Evolutionary conservation across 2,329 filamentous ascomycete species (phyloP).

Genomic region (Aspergillus phoenicis): DNA sequence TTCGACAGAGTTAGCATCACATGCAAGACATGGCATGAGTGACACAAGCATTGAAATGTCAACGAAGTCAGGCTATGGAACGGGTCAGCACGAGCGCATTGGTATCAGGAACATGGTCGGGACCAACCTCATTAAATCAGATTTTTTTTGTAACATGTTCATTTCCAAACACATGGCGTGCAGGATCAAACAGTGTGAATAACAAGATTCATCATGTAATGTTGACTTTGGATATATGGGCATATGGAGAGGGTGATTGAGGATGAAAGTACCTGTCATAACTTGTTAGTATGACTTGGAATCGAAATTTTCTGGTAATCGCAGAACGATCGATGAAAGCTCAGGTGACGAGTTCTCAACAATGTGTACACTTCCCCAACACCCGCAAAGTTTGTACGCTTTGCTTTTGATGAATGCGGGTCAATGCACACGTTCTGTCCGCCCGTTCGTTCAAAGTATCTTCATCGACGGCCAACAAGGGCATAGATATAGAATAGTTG

Average conservation of each 20-base stretch:
- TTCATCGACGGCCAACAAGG: slow-evolving; percentile 51
- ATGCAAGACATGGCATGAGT: slow-evolving; percentile 26
- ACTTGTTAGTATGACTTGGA: slow-evolving; percentile 25
- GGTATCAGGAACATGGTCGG: background rate
- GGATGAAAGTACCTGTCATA: slow-evolving; percentile 30
- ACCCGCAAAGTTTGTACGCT: slow-evolving; percentile 67
- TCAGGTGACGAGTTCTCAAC: slow-evolving; percentile 72
- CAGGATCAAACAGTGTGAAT: slow-evolving; percentile 72
- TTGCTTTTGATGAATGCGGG: slow-evolving; percentile 56
- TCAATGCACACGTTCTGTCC: slow-evolving; percentile 63
- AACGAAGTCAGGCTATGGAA: slow-evolving; percentile 44
- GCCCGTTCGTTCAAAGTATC: slow-evolving; percentile 69
- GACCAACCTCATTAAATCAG: slow-evolving; percentile 69
- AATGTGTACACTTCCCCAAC: slow-evolving; percentile 58
- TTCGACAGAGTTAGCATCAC: slow-evolving; percentile 31
- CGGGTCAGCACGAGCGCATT: slow-evolving; percentile 35
- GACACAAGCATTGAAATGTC: slow-evolving; percentile 33
- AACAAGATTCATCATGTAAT: slow-evolving; percentile 63
- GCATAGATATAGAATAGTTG: slow-evolving; percentile 21
- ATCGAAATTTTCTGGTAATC: slow-evolving; percentile 23
- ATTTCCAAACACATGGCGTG: slow-evolving; percentile 55
- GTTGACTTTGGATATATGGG: slow-evolving; percentile 34
- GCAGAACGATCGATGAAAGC: slow-evolving; percentile 32
- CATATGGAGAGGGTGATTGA: slow-evolving; percentile 16
- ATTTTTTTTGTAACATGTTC: slow-evolving; percentile 67